These are phyloP conservation scores for Schoenoplectus tabernaemontani DNA, from an alignment of 202 grass and related monocot species.

Conservation along the genomic window DNA sequence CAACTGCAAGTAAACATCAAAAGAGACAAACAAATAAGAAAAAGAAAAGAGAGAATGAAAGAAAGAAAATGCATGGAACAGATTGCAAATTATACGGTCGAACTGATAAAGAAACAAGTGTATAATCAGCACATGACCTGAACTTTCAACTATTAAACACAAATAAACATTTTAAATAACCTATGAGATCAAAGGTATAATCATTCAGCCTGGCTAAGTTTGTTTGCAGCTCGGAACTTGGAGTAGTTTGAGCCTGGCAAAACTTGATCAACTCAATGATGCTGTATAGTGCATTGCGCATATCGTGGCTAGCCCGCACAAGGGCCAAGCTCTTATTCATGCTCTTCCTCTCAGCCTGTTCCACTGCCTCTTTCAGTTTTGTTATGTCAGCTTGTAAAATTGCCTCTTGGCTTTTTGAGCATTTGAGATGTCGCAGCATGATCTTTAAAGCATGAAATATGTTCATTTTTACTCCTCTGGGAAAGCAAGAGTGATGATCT, in stretches of 20 bases:
- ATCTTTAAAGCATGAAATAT: constrained; percentile 7
- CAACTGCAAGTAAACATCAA: not conserved
- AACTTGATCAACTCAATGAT: constrained; percentile 42
- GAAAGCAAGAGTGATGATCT: constrained; percentile 32
- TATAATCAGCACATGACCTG: not conserved
- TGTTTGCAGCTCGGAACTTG: constrained; percentile 22
- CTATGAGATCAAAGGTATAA: constrained; percentile 50
- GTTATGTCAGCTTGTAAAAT: constrained; percentile 43
- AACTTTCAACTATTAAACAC: not conserved
- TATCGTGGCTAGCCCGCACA: constrained; percentile 58
- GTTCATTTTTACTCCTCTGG: not conserved
- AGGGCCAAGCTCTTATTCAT: constrained; percentile 90
- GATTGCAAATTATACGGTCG: not conserved
- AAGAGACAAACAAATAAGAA: not conserved
- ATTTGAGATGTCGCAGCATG: not conserved
- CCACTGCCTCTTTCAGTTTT: constrained; percentile 47
- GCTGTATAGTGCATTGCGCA: constrained; percentile 38
- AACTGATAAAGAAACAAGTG: not conserved
- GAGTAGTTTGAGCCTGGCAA: constrained; percentile 16
- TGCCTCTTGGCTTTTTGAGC: constrained; percentile 22
- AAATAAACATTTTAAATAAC: constrained; percentile 27
- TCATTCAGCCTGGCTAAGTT: constrained; percentile 40
- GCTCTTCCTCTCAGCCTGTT: constrained; percentile 69
- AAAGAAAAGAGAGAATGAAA: not conserved
- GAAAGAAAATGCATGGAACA: not conserved